Conservation (phyloP, 225 moss, liverwort and hornwort species). For the Straminergon stramineum region DNA sequence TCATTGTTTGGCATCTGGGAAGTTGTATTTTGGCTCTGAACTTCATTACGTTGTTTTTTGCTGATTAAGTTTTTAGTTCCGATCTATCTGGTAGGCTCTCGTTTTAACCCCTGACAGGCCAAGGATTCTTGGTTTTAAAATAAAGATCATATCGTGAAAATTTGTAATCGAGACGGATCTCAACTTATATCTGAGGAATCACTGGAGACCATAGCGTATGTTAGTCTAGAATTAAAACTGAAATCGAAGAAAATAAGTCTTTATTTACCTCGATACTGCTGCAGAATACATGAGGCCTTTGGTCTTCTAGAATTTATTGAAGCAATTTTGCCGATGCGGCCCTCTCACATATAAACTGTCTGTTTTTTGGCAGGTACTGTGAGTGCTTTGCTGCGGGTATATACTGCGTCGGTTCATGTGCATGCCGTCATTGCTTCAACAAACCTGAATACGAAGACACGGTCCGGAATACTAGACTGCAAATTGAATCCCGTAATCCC, state of each 20-base stretch:
- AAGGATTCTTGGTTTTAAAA: neutral
- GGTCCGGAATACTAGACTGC: conserved; percentile 59
- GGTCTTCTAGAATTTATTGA: neutral
- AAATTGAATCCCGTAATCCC: conserved; percentile 81
- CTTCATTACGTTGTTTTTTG: neutral
- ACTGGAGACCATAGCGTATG: neutral
- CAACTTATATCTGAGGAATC: neutral
- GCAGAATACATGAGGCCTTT: neutral
- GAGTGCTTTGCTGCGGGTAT: conserved; percentile 95
- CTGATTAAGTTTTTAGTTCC: neutral
- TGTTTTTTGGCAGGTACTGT: conserved; percentile 58
- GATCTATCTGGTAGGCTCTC: neutral
- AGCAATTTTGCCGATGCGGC: neutral
- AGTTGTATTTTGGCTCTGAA: neutral
- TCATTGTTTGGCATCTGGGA: neutral
- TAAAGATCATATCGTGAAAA: neutral
- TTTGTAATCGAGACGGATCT: neutral
- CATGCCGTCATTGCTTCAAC: conserved; percentile 95
- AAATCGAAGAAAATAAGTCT: neutral
- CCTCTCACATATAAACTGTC: neutral
- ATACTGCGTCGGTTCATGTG: conserved; percentile 83
- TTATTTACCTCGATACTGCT: neutral
- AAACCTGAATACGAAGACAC: conserved; percentile 86
- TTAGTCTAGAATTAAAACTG: neutral
- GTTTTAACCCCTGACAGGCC: neutral